Evolutionary conservation across 352 stramenopile species (phyloP), one percentile per base, ranked within the genome.

Genomic region (Pythium oligandrum): DNA sequence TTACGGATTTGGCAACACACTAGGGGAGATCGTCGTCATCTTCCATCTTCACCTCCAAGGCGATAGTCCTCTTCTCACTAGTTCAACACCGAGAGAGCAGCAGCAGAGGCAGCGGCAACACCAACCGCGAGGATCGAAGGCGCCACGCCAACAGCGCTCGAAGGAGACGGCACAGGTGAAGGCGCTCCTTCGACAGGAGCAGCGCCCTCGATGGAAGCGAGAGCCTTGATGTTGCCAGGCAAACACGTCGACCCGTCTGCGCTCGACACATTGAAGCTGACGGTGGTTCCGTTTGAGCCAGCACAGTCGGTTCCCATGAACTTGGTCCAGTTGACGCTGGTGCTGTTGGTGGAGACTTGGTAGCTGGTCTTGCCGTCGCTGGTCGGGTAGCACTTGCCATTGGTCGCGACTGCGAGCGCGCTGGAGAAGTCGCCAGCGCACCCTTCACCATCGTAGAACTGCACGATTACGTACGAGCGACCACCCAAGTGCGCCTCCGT

Each of bases 321-420:
- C 36, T 43, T 8, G 8, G 9, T 53, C 32, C 32, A 53, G 5
- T 6, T 34, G 33, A 40, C 48, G 35, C 6, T 32, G 5, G 31
- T 53, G 48, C 31, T 35, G 48, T 6, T 9, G 31, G 43, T 40
- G 7, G 12, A 6, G 33, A 17, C 35, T 11, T 33, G 6, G 48
- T 44, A 43, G 48, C 48, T 33, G 12, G 34, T 26, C 48, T 44
- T 53, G 48, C 48, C 48, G 26, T 53, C 48, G 48, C 32, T 53
- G 34, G 35, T 44, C 26, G 48, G 48, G 26, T 53, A 53, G 48
- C 48, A 53, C 35, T 40, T 53, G 48, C 36, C 48, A 32, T 53
- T 34, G 33, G 48, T 17, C 6, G 32, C 35, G 33, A 53, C 34
- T 10, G 48, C 48, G 4, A 43, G 26, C 5, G 48, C 48, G 33